Conservation (phyloP, 1,284 basidiomycete species). For the Heterobasidion annosum region DNA sequence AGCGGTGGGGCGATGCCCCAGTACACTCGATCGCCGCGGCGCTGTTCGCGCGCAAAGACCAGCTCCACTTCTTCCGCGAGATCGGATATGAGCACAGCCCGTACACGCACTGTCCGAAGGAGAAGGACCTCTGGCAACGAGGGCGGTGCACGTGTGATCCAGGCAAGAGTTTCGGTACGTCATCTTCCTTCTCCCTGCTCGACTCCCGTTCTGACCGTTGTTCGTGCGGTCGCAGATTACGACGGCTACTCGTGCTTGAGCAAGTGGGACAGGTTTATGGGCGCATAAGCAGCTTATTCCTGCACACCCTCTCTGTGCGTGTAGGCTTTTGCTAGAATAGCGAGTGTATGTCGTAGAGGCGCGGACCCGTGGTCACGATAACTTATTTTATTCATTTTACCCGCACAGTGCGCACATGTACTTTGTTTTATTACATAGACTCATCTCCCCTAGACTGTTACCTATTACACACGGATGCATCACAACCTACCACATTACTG, state of each 20-base stretch:
- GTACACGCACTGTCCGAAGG: conserved; percentile 42
- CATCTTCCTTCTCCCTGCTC: conserved; percentile 11
- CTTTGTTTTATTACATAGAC: no score
- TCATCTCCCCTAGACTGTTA: no score
- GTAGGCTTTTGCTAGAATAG: no score
- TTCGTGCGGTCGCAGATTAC: conserved; percentile 26
- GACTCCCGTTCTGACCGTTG: background rate
- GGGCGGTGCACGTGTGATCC: conserved; percentile 37
- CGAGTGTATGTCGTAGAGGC: no score
- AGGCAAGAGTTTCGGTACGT: conserved; percentile 16
- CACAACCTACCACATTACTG: no score
- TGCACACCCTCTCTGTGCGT: no score
- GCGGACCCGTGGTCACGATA: no score
- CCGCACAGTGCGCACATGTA: no score
- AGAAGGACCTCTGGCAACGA: conserved; percentile 27
- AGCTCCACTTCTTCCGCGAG: conserved; percentile 64
- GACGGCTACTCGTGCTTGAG: conserved; percentile 41
- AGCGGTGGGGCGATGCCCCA: conserved; percentile 78
- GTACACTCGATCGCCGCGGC: conserved; percentile 64
- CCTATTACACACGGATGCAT: no score
- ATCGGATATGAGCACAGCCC: conserved; percentile 50
- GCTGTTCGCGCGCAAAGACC: conserved; percentile 25
- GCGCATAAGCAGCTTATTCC: background rate
- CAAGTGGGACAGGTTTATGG: conserved; percentile 27
- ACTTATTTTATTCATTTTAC: no score